Evolutionary conservation across 768 basidiomycete genomes (phyloP), one percentile per base, ranked within the genome.

Genomic region (Cantharellus anzutake): DNA sequence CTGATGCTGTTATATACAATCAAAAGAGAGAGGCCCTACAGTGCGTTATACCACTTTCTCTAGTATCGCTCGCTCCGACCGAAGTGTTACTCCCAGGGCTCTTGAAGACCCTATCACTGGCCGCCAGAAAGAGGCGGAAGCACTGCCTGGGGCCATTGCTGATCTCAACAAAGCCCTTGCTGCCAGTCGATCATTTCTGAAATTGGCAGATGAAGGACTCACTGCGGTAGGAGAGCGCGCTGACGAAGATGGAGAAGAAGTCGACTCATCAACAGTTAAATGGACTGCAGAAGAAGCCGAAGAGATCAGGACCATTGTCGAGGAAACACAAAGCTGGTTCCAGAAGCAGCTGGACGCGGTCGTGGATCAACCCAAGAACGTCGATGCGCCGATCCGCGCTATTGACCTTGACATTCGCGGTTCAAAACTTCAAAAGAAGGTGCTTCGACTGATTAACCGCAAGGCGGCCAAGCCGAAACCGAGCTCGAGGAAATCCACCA

Each of bases 251-350:
- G 52, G 35, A 60, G 93, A 94, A 69, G 71, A 85, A 51, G 87
- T 87, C 2, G 70, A 72, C 2, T 86, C 86, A 64, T 71, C 75
- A 11, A 74, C 75, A 5, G 76, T 74, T 0, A 82, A 76, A 3
- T 96, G 85, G 80, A 92, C 91, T 0, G 68, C 74, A 14, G 85
- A 82, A n/a, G 96, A 99, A 69, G 76, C 98, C 14, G 83, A 84
- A 60, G 74, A 68, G 2, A 80, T 98, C 16, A 84, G 92, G 70
- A 79, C 75, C 67, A 75, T 81, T 60, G 72, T 96, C 60, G 79
- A 78, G 66, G 86, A 86, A 57, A 83, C 89, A 65, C 87, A 89
- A 70, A 63, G 71, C 37, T 99, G 96, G 96, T 73, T 97, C 63
- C 75, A 81, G 64, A 82, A 80, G 60, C 78, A 79, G 71, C 83